phyloP scores from a whole-genome alignment of 225 moss, liverwort and hornwort species.

The Polytrichum commune region DNA sequence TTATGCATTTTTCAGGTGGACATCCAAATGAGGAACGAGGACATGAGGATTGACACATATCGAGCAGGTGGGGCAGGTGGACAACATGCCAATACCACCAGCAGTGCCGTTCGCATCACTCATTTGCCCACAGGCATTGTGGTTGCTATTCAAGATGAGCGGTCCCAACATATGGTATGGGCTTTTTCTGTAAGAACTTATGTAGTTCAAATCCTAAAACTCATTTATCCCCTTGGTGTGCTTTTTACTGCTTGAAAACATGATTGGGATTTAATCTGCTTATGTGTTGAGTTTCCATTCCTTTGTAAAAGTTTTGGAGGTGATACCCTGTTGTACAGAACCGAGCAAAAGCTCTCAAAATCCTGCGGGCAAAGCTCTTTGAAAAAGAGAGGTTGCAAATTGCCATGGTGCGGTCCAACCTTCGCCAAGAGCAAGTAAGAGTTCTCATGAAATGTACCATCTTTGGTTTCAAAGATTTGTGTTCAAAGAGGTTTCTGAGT shows the following conservation, averaged over 20 bases:
- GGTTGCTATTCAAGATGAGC: constrained; percentile 96
- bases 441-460: neutral
- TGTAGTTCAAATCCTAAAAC: too few species aligned
- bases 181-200: neutral
- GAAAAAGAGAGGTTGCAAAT: constrained; percentile 83
- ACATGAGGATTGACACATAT: constrained; percentile 86
- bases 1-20: constrained; percentile 55
- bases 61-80: constrained; percentile 91
- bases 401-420: constrained; percentile 64
- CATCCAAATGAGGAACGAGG: constrained; percentile 81
- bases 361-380: constrained; percentile 82
- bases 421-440: constrained; percentile 80
- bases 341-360: constrained; percentile 79
- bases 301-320: too few species aligned
- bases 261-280: too few species aligned
- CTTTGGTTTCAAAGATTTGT: neutral
- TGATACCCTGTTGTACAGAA: constrained; percentile 43
- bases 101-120: constrained; percentile 90
- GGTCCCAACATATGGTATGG: constrained; percentile 91
- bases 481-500: too few species aligned
- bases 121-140: constrained; percentile 92
- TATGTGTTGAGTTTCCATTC: too few species aligned
- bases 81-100: constrained; percentile 97
- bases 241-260: neutral
- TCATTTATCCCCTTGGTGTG: too few species aligned